Evolutionary conservation across 306 rosid species (phyloP).

Genomic region (Ochetophila trinervis): DNA sequence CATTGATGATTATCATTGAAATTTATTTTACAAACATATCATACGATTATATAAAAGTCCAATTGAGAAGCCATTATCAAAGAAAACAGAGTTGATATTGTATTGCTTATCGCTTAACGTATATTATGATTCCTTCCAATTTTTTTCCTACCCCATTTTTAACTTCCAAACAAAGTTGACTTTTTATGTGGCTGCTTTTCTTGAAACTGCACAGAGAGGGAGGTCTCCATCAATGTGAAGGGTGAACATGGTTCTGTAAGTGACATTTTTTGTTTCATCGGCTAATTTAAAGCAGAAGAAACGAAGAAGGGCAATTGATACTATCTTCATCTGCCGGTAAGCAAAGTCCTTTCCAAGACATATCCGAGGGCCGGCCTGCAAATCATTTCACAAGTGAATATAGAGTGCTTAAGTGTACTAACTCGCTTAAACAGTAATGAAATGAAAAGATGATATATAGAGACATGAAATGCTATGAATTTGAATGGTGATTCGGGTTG

Average conservation of each 20-base stretch:
- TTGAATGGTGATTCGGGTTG: slow-evolving; percentile 72
- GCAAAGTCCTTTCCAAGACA: slow-evolving; percentile 80
- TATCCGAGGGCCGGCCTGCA: slow-evolving; percentile 70
- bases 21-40: too few species aligned
- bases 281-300: slow-evolving; percentile 58
- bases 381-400: neutral
- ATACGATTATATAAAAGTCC: too few species aligned
- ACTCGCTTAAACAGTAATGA: too few species aligned
- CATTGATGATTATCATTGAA: too few species aligned
- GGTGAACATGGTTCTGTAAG: slow-evolving; percentile 65
- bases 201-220: slow-evolving; percentile 48
- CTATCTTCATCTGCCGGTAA: slow-evolving; percentile 75
- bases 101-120: too few species aligned
- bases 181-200: slow-evolving; percentile 14
- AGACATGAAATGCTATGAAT: slow-evolving; percentile 71
- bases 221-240: slow-evolving; percentile 76
- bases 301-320: slow-evolving; percentile 48
- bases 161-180: too few species aligned
- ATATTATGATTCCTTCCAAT: too few species aligned
- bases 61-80: too few species aligned
- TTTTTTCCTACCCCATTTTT: too few species aligned
- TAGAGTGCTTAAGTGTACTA: too few species aligned
- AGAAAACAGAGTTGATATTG: too few species aligned
- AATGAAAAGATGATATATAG: slow-evolving; percentile 4
- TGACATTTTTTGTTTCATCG: slow-evolving; percentile 35